Percentiles rank a stretch among this genome's conserved stretches.
phyloP scores from a whole-genome alignment of 2,329 filamentous ascomycete species.

The Aspergillus fumigatus region DNA sequence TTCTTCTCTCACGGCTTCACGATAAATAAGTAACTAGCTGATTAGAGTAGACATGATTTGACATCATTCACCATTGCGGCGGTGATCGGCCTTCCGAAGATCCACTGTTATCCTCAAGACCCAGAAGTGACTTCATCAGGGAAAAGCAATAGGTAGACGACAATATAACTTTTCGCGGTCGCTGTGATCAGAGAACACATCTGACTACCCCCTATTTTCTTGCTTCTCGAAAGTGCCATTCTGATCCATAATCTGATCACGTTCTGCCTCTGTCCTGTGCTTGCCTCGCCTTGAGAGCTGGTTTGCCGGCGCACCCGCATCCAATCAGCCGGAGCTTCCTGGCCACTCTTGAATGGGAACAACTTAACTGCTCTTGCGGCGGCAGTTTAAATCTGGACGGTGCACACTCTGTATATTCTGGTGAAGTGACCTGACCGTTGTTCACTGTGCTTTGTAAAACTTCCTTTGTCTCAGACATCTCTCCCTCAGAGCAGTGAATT shows the following conservation, averaged over 20 bases:
- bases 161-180: neutral
- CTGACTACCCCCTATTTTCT: neutral
- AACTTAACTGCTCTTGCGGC: neutral
- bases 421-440: neutral
- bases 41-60: slow-evolving; percentile 1
- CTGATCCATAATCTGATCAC: neutral
- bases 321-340: slow-evolving; percentile 4
- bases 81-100: slow-evolving; percentile 4
- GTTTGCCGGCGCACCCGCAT: slow-evolving; percentile 7
- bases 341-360: neutral
- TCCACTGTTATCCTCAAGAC: slow-evolving; percentile 3
- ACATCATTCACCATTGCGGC: slow-evolving; percentile 4
- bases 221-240: neutral
- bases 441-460: neutral
- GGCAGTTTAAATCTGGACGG: neutral
- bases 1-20: neutral
- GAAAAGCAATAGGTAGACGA: neutral
- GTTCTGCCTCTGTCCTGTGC: neutral
- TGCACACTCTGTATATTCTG: neutral
- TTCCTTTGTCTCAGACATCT: neutral
- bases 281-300: neutral
- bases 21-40: neutral
- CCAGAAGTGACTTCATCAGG: slow-evolving; percentile 8
- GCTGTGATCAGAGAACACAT: neutral
- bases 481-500: neutral